phyloP scores from a whole-genome alignment of 805 yeast species.

The Dipodascus albidus region DNA sequence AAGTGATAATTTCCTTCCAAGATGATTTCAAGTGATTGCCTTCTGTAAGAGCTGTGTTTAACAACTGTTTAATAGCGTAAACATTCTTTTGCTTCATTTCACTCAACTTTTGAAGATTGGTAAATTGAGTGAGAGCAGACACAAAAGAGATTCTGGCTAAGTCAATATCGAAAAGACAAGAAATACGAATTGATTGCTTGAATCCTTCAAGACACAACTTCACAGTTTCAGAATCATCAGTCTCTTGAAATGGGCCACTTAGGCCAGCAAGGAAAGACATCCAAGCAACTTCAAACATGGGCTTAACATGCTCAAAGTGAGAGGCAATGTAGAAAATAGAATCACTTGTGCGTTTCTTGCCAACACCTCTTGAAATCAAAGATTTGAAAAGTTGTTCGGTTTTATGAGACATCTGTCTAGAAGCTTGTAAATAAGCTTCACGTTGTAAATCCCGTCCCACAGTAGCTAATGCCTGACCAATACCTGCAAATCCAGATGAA shows the following conservation, averaged over 20 bases:
- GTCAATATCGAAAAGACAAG: slow-evolving; percentile 73
- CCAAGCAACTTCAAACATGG: slow-evolving; percentile 92
- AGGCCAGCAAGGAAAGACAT: slow-evolving; percentile 93
- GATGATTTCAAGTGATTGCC: slow-evolving; percentile 65
- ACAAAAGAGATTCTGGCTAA: slow-evolving; percentile 83
- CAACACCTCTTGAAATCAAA: slow-evolving; percentile 28
- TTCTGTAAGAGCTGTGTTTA: slow-evolving; percentile 68
- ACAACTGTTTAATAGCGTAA: slow-evolving; percentile 60
- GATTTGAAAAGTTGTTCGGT: slow-evolving; percentile 74
- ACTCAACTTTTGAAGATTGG: slow-evolving; percentile 65
- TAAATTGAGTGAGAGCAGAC: slow-evolving; percentile 79
- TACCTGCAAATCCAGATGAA: slow-evolving; percentile 20
- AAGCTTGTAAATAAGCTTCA: slow-evolving; percentile 87
- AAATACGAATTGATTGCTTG: slow-evolving; percentile 66
- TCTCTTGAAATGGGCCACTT: slow-evolving; percentile 86
- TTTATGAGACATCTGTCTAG: slow-evolving; percentile 80
- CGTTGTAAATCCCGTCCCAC: slow-evolving; percentile 47
- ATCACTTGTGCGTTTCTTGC: slow-evolving; percentile 23
- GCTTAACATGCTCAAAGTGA: slow-evolving; percentile 79
- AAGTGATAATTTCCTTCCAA: slow-evolving; percentile 75
- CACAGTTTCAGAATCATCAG: slow-evolving; percentile 49
- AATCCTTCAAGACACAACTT: slow-evolving; percentile 72
- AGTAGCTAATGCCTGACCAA: slow-evolving; percentile 37
- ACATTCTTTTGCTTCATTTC: slow-evolving; percentile 73
- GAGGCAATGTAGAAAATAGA: slow-evolving; percentile 65